Evolutionary conservation across 305 asterid genomes (phyloP).

Genomic region (Fraxinus platypoda): DNA sequence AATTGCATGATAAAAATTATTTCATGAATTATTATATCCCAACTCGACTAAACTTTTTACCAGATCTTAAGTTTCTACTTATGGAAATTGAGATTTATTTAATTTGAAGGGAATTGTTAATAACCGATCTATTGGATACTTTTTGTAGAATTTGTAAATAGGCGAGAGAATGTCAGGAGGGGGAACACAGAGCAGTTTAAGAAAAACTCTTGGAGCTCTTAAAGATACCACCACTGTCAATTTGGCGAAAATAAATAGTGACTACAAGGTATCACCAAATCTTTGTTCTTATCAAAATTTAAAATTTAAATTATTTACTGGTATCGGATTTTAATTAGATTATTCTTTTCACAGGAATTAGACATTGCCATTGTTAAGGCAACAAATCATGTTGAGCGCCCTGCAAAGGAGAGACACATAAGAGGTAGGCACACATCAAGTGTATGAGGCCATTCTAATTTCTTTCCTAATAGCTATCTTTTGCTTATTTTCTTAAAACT

Average conservation of each 20-base stretch:
- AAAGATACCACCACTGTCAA: slow-evolving; percentile 95
- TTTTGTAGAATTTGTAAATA: slow-evolving; percentile 32
- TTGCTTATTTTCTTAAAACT: neutral
- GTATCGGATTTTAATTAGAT: slow-evolving; percentile 7
- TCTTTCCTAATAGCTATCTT: neutral
- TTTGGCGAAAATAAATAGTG: slow-evolving; percentile 93
- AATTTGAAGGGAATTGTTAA: slow-evolving; percentile 20
- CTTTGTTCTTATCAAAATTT: neutral
- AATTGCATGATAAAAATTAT: neutral
- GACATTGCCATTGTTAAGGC: slow-evolving; percentile 98
- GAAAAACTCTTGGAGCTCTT: slow-evolving; percentile 94
- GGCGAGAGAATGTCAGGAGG: slow-evolving; percentile 74
- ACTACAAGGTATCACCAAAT: slow-evolving; percentile 65
- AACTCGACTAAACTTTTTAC: neutral
- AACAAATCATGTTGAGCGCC: slow-evolving; percentile 94
- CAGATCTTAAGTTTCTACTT: slow-evolving; percentile 4
- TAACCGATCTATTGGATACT: slow-evolving; percentile 13
- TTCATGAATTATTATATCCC: neutral
- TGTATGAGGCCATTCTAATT: neutral
- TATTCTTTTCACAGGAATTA: slow-evolving; percentile 56
- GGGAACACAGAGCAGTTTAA: slow-evolving; percentile 74
- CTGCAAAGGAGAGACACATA: slow-evolving; percentile 88
- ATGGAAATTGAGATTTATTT: slow-evolving; percentile 21
- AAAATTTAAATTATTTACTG: neutral
- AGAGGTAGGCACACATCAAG: slow-evolving; percentile 48